A percentile compares a stretch with the other conserved stretches of the same genome.
phyloP scores from a whole-genome alignment of 495 filamentous ascomycete species.

The Jackrogersella multiformis region DNA sequence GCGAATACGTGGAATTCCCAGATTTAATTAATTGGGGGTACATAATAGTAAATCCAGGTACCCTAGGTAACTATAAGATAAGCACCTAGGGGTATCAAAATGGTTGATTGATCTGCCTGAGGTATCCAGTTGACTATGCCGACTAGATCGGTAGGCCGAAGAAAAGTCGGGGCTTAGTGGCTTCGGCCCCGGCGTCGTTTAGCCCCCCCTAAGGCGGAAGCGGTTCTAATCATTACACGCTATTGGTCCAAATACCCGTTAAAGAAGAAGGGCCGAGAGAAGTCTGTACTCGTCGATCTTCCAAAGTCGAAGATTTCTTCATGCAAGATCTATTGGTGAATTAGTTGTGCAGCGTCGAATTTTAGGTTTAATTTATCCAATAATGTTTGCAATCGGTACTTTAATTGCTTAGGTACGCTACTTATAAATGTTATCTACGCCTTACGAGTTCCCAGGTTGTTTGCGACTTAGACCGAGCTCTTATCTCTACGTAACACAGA shows the following conservation, averaged over 20 bases:
- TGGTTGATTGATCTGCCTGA: background rate
- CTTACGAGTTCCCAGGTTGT: no score
- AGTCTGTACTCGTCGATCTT: slow-evolving; percentile 7
- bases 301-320: background rate
- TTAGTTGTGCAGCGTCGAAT: background rate
- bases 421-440: no score
- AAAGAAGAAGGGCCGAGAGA: slow-evolving; percentile 19
- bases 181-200: slow-evolving; percentile 21
- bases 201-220: slow-evolving; percentile 3
- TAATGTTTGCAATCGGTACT: background rate
- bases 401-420: no score
- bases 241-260: slow-evolving; percentile 12
- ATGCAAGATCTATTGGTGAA: no score
- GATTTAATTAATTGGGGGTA: background rate
- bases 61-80: background rate
- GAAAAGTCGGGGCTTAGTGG: slow-evolving; percentile 26
- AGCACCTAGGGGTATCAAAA: background rate
- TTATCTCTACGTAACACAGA: slow-evolving; percentile 29
- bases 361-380: background rate
- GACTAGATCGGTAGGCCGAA: slow-evolving; percentile 10
- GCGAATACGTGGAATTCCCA: background rate
- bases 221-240: background rate
- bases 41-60: background rate
- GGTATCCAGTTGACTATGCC: background rate
- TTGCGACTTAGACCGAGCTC: background rate